Percentiles rank a stretch among this genome's conserved stretches.
Conservation (phyloP, 305 asterid species). For the Stenogyne calaminthoides region DNA sequence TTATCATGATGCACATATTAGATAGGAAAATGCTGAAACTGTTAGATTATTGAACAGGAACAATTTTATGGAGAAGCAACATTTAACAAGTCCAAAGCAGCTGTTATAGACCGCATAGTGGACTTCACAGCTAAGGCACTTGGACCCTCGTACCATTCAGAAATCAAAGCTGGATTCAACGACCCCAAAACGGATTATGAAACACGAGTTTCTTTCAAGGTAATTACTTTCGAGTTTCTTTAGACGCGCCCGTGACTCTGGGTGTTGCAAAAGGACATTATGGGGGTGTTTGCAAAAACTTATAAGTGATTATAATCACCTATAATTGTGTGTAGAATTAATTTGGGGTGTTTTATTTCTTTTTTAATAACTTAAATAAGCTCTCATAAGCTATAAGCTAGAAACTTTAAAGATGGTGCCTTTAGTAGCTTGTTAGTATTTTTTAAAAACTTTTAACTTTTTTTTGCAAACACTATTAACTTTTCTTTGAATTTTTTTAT, state of each 20-base stretch:
- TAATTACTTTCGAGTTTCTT: conserved; percentile 8
- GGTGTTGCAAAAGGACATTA: too few relatives aligned
- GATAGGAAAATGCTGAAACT: conserved; percentile 3
- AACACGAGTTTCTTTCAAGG: conserved; percentile 85
- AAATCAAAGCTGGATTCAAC: conserved; percentile 46
- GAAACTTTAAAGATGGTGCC: too few relatives aligned
- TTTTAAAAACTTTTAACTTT: too few relatives aligned
- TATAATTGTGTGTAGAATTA: too few relatives aligned
- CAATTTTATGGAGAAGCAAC: conserved; percentile 53
- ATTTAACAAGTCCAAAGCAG: conserved; percentile 52
- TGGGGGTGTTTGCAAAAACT: too few relatives aligned
- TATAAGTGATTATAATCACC: too few relatives aligned
- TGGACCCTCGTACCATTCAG: conserved; percentile 50
- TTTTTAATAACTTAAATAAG: too few relatives aligned
- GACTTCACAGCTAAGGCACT: conserved; percentile 41
- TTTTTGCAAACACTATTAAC: too few relatives aligned
- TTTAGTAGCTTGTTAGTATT: too few relatives aligned
- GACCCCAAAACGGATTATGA: conserved; percentile 58
- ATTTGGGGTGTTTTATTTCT: too few relatives aligned
- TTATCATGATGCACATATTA: neutral
- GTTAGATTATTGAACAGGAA: conserved; percentile 48
- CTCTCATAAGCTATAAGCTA: too few relatives aligned
- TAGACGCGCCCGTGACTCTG: neutral
- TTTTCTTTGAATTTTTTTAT: too few relatives aligned
- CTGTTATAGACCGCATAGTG: conserved; percentile 36